A percentile compares a stretch with the other conserved stretches of the same genome.
phyloP scores from a whole-genome alignment of 257 asterid genomes.

The Solanum paucissectum region DNA sequence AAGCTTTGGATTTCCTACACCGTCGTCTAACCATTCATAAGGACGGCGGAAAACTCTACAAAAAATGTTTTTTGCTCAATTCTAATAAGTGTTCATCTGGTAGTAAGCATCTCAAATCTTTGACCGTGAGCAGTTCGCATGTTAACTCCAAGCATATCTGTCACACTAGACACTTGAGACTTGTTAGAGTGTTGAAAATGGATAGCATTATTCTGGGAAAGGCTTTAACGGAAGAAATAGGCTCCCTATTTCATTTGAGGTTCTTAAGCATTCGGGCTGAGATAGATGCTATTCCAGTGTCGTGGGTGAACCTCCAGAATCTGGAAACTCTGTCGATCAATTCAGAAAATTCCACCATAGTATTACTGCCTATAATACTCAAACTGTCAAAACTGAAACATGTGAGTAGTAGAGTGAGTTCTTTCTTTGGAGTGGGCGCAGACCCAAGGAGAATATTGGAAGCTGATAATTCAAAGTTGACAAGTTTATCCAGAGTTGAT shows the following conservation, averaged over 20 bases:
- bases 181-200: constrained; percentile 12
- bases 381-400: neutral
- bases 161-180: neutral
- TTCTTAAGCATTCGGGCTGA: neutral
- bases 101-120: neutral
- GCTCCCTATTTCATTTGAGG: neutral
- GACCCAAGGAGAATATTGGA: neutral
- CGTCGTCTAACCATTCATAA: neutral
- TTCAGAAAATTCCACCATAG: accelerated
- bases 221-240: neutral
- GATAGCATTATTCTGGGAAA: neutral
- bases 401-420: accelerated
- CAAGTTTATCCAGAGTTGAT: neutral
- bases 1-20: neutral
- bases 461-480: neutral
- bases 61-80: neutral
- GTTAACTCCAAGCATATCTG: neutral
- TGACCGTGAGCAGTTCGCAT: neutral
- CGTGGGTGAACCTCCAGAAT: neutral
- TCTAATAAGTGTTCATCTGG: neutral
- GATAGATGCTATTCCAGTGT: neutral
- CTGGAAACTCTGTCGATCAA: neutral
- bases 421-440: accelerated
- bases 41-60: neutral
- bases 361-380: neutral